Conservation (phyloP, 2,329 filamentous ascomycete genomes). For the Pseudonectria buxi region DNA sequence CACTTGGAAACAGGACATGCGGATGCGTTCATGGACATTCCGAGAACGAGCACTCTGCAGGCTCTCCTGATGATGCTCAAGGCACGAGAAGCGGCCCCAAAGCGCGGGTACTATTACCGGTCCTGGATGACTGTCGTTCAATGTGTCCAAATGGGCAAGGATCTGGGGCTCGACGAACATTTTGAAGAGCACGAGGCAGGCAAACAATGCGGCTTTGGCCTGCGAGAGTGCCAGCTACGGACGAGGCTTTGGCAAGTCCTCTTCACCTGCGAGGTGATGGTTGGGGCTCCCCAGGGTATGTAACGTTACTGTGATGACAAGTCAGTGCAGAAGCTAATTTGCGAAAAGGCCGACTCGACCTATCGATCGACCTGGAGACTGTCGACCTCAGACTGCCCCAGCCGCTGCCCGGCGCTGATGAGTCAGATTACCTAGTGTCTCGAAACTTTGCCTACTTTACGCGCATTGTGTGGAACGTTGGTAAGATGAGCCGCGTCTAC, state of each 20-base stretch:
- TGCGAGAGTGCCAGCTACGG: constrained; percentile 74
- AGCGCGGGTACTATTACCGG: constrained; percentile 90
- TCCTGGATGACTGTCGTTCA: constrained; percentile 96
- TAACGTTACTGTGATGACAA: neutral
- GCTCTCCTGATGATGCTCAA: constrained; percentile 83
- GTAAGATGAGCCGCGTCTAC: constrained; percentile 69
- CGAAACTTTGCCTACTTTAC: constrained; percentile 80
- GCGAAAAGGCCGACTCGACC: constrained; percentile 64
- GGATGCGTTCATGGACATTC: constrained; percentile 88
- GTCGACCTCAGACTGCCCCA: constrained; percentile 67
- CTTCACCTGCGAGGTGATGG: constrained; percentile 82
- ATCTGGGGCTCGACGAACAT: constrained; percentile 84
- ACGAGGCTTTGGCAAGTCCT: constrained; percentile 86
- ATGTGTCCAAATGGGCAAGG: constrained; percentile 87
- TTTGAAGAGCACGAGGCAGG: constrained; percentile 69
- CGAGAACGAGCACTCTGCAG: constrained; percentile 84
- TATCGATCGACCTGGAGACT: constrained; percentile 66
- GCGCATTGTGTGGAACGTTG: constrained; percentile 69
- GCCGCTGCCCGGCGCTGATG: constrained; percentile 60
- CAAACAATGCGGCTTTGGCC: constrained; percentile 59
- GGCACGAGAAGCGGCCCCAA: constrained; percentile 84
- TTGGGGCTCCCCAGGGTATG: constrained; percentile 83
- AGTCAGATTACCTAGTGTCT: constrained; percentile 69
- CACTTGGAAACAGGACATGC: constrained; percentile 60
- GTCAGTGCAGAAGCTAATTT: constrained; percentile 7